phyloP scores from a whole-genome alignment of 257 asterid genomes.

The Datura wrightii region DNA sequence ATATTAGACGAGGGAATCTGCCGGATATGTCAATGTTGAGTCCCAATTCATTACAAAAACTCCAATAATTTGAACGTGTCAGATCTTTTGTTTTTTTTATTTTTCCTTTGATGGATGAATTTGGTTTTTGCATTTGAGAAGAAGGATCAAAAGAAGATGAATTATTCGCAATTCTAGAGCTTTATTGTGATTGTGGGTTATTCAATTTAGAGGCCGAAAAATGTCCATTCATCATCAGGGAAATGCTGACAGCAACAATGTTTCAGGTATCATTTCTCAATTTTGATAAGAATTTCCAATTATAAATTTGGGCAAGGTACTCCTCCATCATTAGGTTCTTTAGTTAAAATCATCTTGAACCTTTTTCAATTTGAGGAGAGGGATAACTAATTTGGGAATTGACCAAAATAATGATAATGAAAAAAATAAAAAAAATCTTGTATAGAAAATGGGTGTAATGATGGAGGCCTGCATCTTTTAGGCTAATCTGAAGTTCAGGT shows the following conservation, averaged over 20 bases:
- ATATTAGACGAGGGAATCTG: not conserved
- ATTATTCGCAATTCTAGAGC: not conserved
- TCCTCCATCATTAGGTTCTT: not conserved
- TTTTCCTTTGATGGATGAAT: constrained; percentile 6
- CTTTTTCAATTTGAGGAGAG: not conserved
- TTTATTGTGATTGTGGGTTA: constrained; percentile 12
- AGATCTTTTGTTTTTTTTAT: not conserved
- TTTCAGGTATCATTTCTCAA: constrained; percentile 34
- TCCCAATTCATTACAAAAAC: not conserved
- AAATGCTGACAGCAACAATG: constrained; percentile 36
- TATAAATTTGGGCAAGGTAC: not conserved
- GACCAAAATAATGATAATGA: not conserved
- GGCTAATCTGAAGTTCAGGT: not conserved
- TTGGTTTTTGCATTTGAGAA: not conserved
- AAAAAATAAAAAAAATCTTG: not conserved
- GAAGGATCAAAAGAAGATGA: not conserved
- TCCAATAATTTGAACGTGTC: not conserved
- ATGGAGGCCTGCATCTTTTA: not conserved
- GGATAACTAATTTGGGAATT: not conserved
- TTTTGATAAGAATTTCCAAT: not conserved
- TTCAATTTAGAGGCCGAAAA: constrained; percentile 28
- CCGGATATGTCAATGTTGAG: not conserved
- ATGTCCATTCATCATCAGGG: constrained; percentile 41
- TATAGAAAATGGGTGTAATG: not conserved
- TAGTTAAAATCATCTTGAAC: not conserved